Base-by-base conservation (phyloP, 495 filamentous ascomycete genomes). In the Penicillium desertorum region DNA sequence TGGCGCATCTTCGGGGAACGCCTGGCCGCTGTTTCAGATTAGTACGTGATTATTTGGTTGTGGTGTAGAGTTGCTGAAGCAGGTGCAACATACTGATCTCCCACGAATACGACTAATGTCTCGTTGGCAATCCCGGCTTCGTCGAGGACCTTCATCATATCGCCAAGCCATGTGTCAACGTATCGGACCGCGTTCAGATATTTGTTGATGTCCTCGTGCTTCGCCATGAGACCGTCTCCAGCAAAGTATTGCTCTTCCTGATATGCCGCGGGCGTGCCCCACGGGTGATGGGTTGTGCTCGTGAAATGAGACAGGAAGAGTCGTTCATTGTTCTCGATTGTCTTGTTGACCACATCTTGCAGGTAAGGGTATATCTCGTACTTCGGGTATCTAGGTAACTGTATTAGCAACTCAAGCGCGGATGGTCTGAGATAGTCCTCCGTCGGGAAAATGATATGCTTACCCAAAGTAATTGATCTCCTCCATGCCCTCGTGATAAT, bases 181-280 rank as follows among this genome's bases (percentile, higher is more conserved):
- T 71, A 79, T 44, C 69, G 71, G 37, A 78, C 62, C 6, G 73
- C 61, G 48, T 79, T 79, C 2, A 79, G 63, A 50, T 78, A 79
- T 14, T 53, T 59, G 54, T 77, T 77, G 48, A 71, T 41, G 47
- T 67, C 61, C 22, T 68, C 56, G 36, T 71, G 62, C 34, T 59
- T 52, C 20, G 54, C 54, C 16, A 56, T 14, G 23, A 64, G 19
- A 27, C 49, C 32, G 23, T 62, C 63, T 12, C 58, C 55, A 9
- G 57, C 34, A 48, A 62, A 70, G 56, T 74, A 74, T 8, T 65
- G 30, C 45, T 69, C 62, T 23, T 59, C 53, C 6, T 61, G 45
- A n/a, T 65, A 69, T 3, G 63, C 64, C 6, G 59, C 44, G 5
- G 74, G 74, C n/a, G 65, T 68, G 7, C 51, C 59, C 68, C 70